These are phyloP conservation scores for Kalmanozyma brasiliensis DNA, from an alignment of 1,284 basidiomycete species.

Conservation along the genomic window DNA sequence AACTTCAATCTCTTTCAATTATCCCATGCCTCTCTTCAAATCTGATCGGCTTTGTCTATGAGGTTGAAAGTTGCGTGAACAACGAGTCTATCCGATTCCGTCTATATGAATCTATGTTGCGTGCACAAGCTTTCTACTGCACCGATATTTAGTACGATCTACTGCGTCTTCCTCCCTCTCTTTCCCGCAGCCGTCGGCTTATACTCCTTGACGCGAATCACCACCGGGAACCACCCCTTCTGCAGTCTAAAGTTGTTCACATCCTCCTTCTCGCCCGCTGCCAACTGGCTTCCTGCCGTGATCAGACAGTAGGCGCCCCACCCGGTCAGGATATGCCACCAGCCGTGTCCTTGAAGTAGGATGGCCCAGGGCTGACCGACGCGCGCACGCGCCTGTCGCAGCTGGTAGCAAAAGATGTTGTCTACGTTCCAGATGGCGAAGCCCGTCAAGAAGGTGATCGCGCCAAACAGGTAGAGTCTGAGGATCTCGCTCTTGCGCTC, in stretches of 20 bases:
- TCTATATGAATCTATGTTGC: neutral
- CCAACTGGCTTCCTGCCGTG: slow-evolving; percentile 53
- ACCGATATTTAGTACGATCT: too few relatives aligned
- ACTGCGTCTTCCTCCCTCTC: slow-evolving; percentile 2
- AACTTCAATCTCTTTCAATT: too few relatives aligned
- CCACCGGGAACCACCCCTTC: slow-evolving; percentile 25
- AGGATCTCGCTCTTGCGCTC: slow-evolving; percentile 22
- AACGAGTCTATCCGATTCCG: neutral
- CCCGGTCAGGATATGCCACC: slow-evolving; percentile 72
- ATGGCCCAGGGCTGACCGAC: slow-evolving; percentile 58
- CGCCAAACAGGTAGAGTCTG: slow-evolving; percentile 35
- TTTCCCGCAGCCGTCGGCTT: neutral
- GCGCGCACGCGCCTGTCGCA: slow-evolving; percentile 40
- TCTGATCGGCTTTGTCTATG: too few relatives aligned
- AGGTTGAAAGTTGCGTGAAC: too few relatives aligned
- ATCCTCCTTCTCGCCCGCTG: slow-evolving; percentile 49
- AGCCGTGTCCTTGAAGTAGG: slow-evolving; percentile 63
- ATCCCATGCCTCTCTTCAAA: too few relatives aligned
- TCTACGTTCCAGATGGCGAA: slow-evolving; percentile 72
- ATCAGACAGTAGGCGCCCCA: slow-evolving; percentile 70
- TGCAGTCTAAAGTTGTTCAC: slow-evolving; percentile 40
- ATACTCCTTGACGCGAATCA: slow-evolving; percentile 39
- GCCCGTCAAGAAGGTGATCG: slow-evolving; percentile 66
- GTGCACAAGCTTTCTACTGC: neutral
- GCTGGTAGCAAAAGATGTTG: slow-evolving; percentile 70